Base-by-base conservation (phyloP, 495 filamentous ascomycete genomes). In the Cenococcum geophilum region DNA sequence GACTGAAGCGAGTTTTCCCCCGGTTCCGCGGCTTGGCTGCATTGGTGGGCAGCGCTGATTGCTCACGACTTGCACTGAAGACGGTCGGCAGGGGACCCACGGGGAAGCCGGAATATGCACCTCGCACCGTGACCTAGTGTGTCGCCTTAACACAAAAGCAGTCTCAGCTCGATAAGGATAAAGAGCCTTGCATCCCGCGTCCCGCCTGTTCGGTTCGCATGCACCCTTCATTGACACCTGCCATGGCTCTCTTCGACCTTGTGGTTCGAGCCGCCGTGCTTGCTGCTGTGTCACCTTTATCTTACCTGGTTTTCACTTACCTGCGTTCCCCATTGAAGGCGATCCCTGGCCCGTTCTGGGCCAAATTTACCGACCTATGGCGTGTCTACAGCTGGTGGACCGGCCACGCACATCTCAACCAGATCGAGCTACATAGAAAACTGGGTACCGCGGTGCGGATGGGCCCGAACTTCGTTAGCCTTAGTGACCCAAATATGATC, bases 381-480 rank as follows among this genome's bases (percentile, higher is more conserved):
- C 51, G 51, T 27, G 10, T 35, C 32, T 22, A 6, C 51, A 27
- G 21, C 22, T 27, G 22, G 22, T 54, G 51, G 51, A 54, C 22
- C n/a, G 22, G 51, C 10, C 51, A 20, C 25, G 10, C n/a, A 8
- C 51, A 54, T 18, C 22, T 27, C 6, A 11, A n/a, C 5, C 51
- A 54, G 9, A 54, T 54, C 32, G 11, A 54, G n/a, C 51, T 54
- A 25, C 51, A 54, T 20, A 11, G 51, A n/a, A 54, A 54, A 27
- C 22, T 27, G 1, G 51, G 51, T 5, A 6, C 8, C 10, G 22
- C 32, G 5, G 20, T 54, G n/a, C 22, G 51, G 18, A n/a, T 54
- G 22, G 51, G 51, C 5, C 51, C 51, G 11, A 54, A 54, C n/a
- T 5, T 54, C 9, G 51, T 54, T n/a, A 54, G 51, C 51, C 32